A percentile compares a stretch with the other conserved stretches of the same genome.
Conservation (phyloP, 2,329 filamentous ascomycete genomes). For the Calonectria hawksworthii region DNA sequence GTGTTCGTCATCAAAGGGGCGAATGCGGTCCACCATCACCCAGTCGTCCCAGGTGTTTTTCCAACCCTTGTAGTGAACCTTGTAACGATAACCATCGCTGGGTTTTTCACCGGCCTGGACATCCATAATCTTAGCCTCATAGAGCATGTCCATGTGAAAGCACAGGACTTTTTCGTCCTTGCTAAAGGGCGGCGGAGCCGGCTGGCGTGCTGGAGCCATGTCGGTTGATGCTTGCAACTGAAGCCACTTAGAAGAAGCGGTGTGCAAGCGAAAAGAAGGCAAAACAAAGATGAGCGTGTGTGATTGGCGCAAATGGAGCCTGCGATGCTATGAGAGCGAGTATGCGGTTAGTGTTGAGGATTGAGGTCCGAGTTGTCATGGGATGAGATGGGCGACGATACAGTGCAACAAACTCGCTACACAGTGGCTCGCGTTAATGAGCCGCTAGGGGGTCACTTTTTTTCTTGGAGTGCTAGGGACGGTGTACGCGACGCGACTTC, state of each 20-base stretch:
- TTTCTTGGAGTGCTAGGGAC: constrained; percentile 13
- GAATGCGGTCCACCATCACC: constrained; percentile 93
- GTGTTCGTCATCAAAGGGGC: constrained; percentile 96
- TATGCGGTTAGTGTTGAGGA: constrained; percentile 24
- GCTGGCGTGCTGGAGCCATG: constrained; percentile 61
- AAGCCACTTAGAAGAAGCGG: constrained; percentile 32
- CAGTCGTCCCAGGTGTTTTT: constrained; percentile 99
- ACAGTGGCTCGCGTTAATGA: constrained; percentile 32
- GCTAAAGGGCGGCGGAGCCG: constrained; percentile 63
- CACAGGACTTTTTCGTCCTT: constrained; percentile 97
- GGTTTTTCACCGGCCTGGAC: constrained; percentile 78
- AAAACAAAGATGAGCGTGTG: background rate
- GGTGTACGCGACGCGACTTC: constrained; percentile 28
- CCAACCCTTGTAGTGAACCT: constrained; percentile 99
- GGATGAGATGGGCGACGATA: constrained; percentile 25
- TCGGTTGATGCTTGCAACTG: constrained; percentile 29
- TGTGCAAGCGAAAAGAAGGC: constrained; percentile 22
- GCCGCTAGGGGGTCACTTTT: constrained; percentile 6
- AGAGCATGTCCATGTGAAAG: constrained; percentile 97
- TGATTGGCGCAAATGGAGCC: constrained; percentile 25
- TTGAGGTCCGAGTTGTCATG: constrained; percentile 18
- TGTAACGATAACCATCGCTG: constrained; percentile 82
- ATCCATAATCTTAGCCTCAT: constrained; percentile 96
- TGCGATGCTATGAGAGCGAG: constrained; percentile 17
- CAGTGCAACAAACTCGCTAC: constrained; percentile 27